These are phyloP conservation scores for Nothomitra cinnamomea DNA, from an alignment of 2,329 filamentous ascomycete species.

Conservation along the genomic window DNA sequence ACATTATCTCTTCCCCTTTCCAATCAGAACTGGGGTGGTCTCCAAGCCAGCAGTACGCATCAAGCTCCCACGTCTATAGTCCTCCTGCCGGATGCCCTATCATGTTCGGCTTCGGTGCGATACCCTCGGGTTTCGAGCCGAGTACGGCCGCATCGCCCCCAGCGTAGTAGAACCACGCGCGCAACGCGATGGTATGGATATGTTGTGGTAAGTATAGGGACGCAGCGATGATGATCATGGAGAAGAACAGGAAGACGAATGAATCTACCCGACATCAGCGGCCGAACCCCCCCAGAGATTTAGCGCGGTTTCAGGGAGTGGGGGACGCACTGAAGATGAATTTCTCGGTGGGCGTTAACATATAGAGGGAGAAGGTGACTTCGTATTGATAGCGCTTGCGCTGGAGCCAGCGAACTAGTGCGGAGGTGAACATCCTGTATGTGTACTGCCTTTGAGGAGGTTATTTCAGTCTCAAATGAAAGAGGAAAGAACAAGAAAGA, in stretches of 20 bases:
- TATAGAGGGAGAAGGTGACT: conserved; percentile 91
- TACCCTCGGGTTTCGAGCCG: not conserved
- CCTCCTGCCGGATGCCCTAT: not conserved
- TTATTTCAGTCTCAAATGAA: no score
- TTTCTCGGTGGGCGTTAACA: conserved; percentile 91
- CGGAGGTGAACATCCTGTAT: conserved; percentile 21
- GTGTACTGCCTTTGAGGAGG: conserved; percentile 8
- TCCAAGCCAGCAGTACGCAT: no score
- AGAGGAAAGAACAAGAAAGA: conserved; percentile 11
- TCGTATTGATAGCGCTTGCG: conserved; percentile 97
- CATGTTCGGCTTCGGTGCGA: not conserved
- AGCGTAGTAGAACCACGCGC: conserved; percentile 88
- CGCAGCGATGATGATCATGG: conserved; percentile 70
- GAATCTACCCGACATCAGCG: conserved; percentile 43
- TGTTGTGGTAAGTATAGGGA: conserved; percentile 91
- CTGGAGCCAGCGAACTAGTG: conserved; percentile 67
- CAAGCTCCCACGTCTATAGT: not conserved
- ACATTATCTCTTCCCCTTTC: no score
- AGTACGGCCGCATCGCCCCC: conserved; percentile 42
- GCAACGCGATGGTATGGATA: conserved; percentile 61
- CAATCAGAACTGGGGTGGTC: no score
- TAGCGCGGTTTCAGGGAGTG: not conserved
- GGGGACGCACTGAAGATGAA: conserved; percentile 70
- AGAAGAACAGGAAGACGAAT: conserved; percentile 75
- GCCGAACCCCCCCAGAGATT: not conserved